phyloP scores from a whole-genome alignment of 768 basidiomycete genomes.

The Macrolepiota fuliginosa region DNA sequence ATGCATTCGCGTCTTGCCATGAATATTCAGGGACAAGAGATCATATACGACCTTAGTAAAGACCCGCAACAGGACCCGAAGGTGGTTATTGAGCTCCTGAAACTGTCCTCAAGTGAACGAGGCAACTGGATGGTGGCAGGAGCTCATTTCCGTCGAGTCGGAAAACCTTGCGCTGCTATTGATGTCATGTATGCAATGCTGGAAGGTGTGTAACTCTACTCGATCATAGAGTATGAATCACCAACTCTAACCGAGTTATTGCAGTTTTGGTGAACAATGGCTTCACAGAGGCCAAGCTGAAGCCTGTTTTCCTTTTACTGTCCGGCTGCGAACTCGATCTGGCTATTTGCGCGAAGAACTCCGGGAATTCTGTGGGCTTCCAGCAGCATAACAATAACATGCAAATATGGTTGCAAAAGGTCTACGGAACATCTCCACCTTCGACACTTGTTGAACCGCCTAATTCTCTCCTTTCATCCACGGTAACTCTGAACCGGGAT shows the following conservation, averaged over 20 bases:
- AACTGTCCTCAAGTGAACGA: slow-evolving; percentile 40
- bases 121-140: slow-evolving; percentile 57
- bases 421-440: slow-evolving; percentile 34
- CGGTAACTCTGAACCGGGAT: neutral
- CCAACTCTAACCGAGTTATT: slow-evolving; percentile 6
- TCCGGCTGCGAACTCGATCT: slow-evolving; percentile 55
- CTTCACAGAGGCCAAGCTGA: slow-evolving; percentile 35
- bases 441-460: neutral
- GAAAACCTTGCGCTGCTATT: slow-evolving; percentile 44
- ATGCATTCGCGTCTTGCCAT: slow-evolving; percentile 28
- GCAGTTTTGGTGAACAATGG: slow-evolving; percentile 40
- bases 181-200: slow-evolving; percentile 43
- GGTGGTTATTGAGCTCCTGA: slow-evolving; percentile 45
- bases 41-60: slow-evolving; percentile 38
- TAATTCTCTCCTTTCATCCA: neutral
- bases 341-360: slow-evolving; percentile 27
- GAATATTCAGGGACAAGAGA: slow-evolving; percentile 35
- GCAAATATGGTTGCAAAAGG: slow-evolving; percentile 44
- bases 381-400: slow-evolving; percentile 37
- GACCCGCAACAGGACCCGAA: slow-evolving; percentile 41
- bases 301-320: slow-evolving; percentile 50
- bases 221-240: neutral
- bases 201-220: slow-evolving; percentile 33
- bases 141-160: slow-evolving; percentile 48
- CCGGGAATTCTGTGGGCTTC: slow-evolving; percentile 24